Base-by-base conservation (phyloP, 139 green algal species). In the Chlorella sp. region DNA sequence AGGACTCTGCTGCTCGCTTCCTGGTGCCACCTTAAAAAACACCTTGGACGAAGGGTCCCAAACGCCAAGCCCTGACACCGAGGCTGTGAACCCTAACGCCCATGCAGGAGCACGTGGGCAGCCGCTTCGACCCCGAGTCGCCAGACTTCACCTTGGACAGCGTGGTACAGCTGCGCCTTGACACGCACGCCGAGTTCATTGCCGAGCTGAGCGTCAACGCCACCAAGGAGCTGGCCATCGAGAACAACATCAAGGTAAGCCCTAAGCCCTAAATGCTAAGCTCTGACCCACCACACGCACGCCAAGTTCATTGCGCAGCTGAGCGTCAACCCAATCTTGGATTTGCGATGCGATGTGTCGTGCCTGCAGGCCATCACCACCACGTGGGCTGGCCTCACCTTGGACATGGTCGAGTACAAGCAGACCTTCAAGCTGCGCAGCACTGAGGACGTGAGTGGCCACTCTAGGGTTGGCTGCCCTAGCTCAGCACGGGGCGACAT, bases 371-470 rank as follows among this genome's bases (percentile, higher is more conserved):
- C 36, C 5, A 87, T 86, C 65, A 73, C 75, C 27, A 65, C 49
- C 33, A 72, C 63, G 3, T 88, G 83, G 83, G 35, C 64, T 0
- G 68, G 4, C 27, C 80, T 95, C 1, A 29, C 64, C 10, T 79
- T 95, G 24, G 90, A 96, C 76, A 90, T 95, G 86, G 85, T 77
- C 1, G 83, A 87, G 71, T 89, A 89, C 80, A 89, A 89, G 75
- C 61, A 55, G 33, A 92, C 91, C 14, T 94, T 76, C 78, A 92
- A 92, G 83, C 84, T 96, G 71, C 86, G 89, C 49, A 85, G 72
- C 77, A 91, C 91, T 0, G 91, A 95, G 76, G 91, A 96, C 34
- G 70, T 89, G 26, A n/a, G n/a, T n/a, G n/a, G n/a, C n/a, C n/a
- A n/a, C n/a, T n/a, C n/a, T n/a, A n/a, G n/a, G n/a, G n/a, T n/a